A percentile compares a stretch with the other conserved stretches of the same genome.
phyloP scores from a whole-genome alignment of 352 stramenopile genomes.

The Pythium guiyangense region DNA sequence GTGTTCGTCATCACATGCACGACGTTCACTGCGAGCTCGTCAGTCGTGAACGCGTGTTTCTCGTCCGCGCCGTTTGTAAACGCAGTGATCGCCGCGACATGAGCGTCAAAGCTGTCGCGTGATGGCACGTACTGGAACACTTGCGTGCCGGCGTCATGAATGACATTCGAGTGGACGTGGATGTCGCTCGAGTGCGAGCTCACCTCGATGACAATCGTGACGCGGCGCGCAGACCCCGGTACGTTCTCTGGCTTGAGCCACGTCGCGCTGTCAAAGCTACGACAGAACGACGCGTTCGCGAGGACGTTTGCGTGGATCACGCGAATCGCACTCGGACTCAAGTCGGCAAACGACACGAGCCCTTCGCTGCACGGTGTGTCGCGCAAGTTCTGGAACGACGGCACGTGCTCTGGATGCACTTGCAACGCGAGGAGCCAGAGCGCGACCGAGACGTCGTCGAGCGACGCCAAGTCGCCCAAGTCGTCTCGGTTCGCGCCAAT shows the following conservation, averaged over 20 bases:
- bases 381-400: conserved; percentile 37
- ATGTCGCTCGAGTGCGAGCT: background rate
- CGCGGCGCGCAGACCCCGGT: background rate
- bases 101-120: background rate
- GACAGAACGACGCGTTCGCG: conserved; percentile 24
- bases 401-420: conserved; percentile 33
- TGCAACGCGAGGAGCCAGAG: conserved; percentile 49
- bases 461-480: too few species aligned
- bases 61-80: background rate
- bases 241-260: conserved; percentile 25
- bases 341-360: conserved; percentile 41
- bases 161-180: background rate
- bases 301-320: conserved; percentile 44
- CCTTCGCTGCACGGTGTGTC: conserved; percentile 25
- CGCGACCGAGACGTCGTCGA: conserved; percentile 60
- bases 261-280: conserved; percentile 26
- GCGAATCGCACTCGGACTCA: conserved; percentile 33
- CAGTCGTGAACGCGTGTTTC: background rate
- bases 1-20: background rate
- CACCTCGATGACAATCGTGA: background rate
- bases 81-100: conserved; percentile 5
- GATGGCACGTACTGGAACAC: background rate
- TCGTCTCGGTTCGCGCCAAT: too few species aligned
- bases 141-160: background rate
- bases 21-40: background rate